phyloP scores from a whole-genome alignment of 1,284 basidiomycete genomes.

The Golubevia sp. region DNA sequence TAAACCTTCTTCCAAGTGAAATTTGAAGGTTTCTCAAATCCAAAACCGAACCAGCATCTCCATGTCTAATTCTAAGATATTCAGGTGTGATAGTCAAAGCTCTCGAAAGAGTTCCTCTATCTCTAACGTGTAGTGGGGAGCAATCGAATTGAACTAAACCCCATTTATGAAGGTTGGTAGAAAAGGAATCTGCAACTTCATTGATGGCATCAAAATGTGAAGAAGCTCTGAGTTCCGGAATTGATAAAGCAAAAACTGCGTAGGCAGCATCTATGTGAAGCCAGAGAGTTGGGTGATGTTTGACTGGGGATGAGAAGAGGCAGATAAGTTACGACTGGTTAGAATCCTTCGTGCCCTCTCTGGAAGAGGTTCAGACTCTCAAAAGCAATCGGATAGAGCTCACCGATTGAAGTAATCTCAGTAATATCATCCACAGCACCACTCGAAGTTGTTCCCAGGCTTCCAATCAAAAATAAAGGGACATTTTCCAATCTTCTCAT shows the following conservation, averaged over 20 bases:
- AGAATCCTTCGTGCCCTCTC: neutral
- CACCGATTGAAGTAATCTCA: constrained; percentile 22
- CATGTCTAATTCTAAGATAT: constrained; percentile 37
- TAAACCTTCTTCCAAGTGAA: constrained; percentile 48
- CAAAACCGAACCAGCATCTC: constrained; percentile 32
- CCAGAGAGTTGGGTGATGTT: constrained; percentile 31
- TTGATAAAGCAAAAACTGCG: constrained; percentile 37
- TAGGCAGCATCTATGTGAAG: constrained; percentile 57
- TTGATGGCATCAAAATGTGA: constrained; percentile 44
- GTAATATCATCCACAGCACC: constrained; percentile 44
- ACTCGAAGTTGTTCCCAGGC: constrained; percentile 52
- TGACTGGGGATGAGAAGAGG: constrained; percentile 1
- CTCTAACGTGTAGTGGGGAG: constrained; percentile 36
- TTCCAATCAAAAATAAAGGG: constrained; percentile 49
- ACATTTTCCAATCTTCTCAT: constrained; percentile 22
- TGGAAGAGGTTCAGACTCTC: too few species aligned
- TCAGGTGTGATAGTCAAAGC: constrained; percentile 49
- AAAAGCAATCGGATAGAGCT: neutral
- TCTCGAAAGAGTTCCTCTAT: constrained; percentile 24
- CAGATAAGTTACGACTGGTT: too few species aligned
- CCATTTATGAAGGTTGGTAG: constrained; percentile 58
- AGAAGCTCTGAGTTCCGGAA: constrained; percentile 32
- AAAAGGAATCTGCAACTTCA: constrained; percentile 30
- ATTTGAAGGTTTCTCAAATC: constrained; percentile 55
- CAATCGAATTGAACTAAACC: constrained; percentile 53